These are phyloP conservation scores for Eucalyptus cloeziana DNA, from an alignment of 345 rosid species.

Conservation along the genomic window DNA sequence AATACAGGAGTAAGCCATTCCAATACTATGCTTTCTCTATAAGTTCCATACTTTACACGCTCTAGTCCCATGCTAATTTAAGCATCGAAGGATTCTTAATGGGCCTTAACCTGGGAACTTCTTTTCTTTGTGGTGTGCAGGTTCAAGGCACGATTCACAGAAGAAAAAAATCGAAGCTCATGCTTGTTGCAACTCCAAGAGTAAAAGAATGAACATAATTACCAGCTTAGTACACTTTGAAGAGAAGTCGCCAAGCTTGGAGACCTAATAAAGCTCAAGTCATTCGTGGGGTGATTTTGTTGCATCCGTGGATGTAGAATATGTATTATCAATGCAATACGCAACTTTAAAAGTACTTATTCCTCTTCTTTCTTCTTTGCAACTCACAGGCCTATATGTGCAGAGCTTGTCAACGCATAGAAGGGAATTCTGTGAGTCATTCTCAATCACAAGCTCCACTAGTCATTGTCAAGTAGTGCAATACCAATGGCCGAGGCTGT, in stretches of 20 bases:
- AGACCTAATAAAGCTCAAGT: background rate
- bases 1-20: background rate
- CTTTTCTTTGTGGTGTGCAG: background rate
- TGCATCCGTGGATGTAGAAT: background rate
- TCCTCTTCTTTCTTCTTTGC: background rate
- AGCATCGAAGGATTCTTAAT: background rate
- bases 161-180: rapidly evolving
- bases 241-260: background rate
- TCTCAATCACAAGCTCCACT: background rate
- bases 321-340: rapidly evolving
- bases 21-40: background rate
- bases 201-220: background rate
- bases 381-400: no score
- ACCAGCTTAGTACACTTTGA: background rate
- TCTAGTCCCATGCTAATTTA: background rate
- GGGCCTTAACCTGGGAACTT: background rate
- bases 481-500: background rate
- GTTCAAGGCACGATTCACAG: background rate
- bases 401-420: no score
- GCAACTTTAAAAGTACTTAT: background rate
- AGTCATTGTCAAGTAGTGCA: background rate
- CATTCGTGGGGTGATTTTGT: background rate
- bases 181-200: background rate
- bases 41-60: background rate
- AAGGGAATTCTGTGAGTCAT: no score